A percentile compares a stretch with the other conserved stretches of the same genome.
phyloP scores from a whole-genome alignment of 75 land plant species.

The Picea glauca region DNA sequence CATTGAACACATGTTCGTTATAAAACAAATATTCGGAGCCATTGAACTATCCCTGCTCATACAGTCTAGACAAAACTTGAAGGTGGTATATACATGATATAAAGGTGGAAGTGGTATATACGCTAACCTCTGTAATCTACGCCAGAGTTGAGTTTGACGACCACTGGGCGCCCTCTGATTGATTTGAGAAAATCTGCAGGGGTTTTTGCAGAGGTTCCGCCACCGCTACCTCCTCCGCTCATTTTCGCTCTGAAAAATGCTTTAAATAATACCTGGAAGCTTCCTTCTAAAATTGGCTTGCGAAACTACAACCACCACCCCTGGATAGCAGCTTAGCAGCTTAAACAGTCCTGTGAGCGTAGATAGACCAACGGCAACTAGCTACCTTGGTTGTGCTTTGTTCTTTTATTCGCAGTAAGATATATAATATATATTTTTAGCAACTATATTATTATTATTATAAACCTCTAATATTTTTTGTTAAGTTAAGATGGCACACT shows the following conservation, averaged over 20 bases:
- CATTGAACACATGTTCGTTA: too few species aligned
- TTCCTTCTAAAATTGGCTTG: too few species aligned
- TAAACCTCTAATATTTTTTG: too few species aligned
- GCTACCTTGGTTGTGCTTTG: too few species aligned
- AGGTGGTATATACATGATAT: not conserved
- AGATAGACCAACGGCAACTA: too few species aligned
- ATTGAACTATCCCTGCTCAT: not conserved
- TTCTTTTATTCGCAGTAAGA: too few species aligned
- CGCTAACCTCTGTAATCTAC: conserved; percentile 80
- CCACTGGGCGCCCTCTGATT: conserved; percentile 94
- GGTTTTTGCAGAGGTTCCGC: conserved; percentile 59
- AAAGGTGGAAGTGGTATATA: not conserved
- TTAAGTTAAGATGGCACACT: too few species aligned
- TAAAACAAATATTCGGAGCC: not conserved
- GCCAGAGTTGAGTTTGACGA: conserved; percentile 95
- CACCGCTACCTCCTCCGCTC: conserved; percentile 48
- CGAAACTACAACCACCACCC: too few species aligned
- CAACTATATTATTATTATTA: too few species aligned
- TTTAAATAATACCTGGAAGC: not conserved
- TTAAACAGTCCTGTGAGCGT: too few species aligned
- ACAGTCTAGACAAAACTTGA: not conserved
- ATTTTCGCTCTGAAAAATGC: conserved; percentile 10
- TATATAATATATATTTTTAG: too few species aligned
- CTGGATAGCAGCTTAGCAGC: too few species aligned
- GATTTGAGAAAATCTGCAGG: conserved; percentile 96